Evolutionary conservation across 306 rosid species (phyloP).

Genomic region (Trifolium repens): DNA sequence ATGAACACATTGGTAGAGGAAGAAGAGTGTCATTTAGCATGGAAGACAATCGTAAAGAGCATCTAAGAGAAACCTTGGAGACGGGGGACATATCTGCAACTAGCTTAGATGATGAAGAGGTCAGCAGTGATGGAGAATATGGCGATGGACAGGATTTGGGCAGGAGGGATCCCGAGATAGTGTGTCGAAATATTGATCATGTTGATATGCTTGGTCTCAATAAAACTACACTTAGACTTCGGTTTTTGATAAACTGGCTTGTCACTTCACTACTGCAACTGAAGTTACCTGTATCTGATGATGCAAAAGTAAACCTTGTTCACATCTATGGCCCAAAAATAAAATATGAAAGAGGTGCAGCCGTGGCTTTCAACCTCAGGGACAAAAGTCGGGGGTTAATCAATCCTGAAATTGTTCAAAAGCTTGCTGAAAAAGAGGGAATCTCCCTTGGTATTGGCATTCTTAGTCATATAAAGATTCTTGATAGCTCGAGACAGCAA

Average conservation of each 20-base stretch:
- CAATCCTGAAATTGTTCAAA: constrained; percentile 87
- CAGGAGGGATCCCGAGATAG: constrained; percentile 75
- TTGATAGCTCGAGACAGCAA: constrained; percentile 65
- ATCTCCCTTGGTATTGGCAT: constrained; percentile 87
- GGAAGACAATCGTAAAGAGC: constrained; percentile 73
- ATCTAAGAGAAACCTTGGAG: constrained; percentile 50
- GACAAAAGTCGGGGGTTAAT: constrained; percentile 69
- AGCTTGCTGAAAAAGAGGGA: constrained; percentile 92
- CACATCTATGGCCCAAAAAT: constrained; percentile 93
- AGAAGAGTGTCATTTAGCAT: constrained; percentile 83
- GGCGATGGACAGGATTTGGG: constrained; percentile 66
- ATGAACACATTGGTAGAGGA: constrained; percentile 62
- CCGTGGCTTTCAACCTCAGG: constrained; percentile 90
- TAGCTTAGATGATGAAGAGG: constrained; percentile 82
- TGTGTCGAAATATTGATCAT: constrained; percentile 79
- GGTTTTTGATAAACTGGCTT: constrained; percentile 93
- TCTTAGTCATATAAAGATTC: constrained; percentile 76
- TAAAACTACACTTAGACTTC: constrained; percentile 81
- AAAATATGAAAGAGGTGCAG: constrained; percentile 95
- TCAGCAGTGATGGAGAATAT: constrained; percentile 73
- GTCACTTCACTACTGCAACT: constrained; percentile 88
- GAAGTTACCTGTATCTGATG: constrained; percentile 60
- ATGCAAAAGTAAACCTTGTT: constrained; percentile 60
- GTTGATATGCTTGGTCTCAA: constrained; percentile 85
- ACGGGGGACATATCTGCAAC: constrained; percentile 68